These are phyloP conservation scores for Calendula officinalis DNA, from an alignment of 129 eudicot species.

Conservation along the genomic window DNA sequence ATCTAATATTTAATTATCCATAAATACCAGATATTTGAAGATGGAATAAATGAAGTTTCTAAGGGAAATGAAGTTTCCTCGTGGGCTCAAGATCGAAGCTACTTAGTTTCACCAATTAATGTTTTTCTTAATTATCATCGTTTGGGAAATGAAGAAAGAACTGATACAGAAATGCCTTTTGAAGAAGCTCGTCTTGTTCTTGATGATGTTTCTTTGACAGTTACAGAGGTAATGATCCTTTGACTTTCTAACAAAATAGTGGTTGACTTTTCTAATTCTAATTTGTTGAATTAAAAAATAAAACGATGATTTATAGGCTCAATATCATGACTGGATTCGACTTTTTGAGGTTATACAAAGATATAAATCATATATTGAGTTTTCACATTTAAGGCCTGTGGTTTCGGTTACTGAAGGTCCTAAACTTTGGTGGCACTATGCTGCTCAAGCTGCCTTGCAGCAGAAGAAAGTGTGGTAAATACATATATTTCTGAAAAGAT, in stretches of 20 bases:
- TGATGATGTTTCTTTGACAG: constrained; percentile 70
- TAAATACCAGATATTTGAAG: constrained; percentile 72
- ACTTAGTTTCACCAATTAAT: constrained; percentile 89
- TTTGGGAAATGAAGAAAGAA: constrained; percentile 78
- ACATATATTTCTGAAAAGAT: constrained; percentile 6
- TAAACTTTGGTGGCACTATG: constrained; percentile 89
- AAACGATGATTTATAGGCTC: constrained; percentile 56
- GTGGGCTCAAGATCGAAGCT: constrained; percentile 76
- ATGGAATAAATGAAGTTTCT: constrained; percentile 77
- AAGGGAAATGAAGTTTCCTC: constrained; percentile 36
- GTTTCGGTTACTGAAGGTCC: constrained; percentile 66
- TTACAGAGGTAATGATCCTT: constrained; percentile 67
- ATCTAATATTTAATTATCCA: constrained; percentile 7
- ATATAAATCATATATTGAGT: constrained; percentile 71
- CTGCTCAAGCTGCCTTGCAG: constrained; percentile 84
- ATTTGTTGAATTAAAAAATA: not conserved
- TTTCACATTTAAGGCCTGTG: constrained; percentile 87
- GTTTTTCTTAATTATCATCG: constrained; percentile 90
- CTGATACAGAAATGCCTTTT: constrained; percentile 67
- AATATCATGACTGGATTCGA: constrained; percentile 97
- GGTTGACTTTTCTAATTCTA: not conserved
- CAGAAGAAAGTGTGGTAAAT: constrained; percentile 85
- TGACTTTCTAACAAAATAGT: constrained; percentile 15
- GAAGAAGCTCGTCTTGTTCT: constrained; percentile 87
- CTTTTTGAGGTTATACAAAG: constrained; percentile 88